Percentiles rank a stretch among this genome's conserved stretches.
These are phyloP conservation scores for Tulasnella sp. DNA, from an alignment of 768 basidiomycete species.

Conservation along the genomic window DNA sequence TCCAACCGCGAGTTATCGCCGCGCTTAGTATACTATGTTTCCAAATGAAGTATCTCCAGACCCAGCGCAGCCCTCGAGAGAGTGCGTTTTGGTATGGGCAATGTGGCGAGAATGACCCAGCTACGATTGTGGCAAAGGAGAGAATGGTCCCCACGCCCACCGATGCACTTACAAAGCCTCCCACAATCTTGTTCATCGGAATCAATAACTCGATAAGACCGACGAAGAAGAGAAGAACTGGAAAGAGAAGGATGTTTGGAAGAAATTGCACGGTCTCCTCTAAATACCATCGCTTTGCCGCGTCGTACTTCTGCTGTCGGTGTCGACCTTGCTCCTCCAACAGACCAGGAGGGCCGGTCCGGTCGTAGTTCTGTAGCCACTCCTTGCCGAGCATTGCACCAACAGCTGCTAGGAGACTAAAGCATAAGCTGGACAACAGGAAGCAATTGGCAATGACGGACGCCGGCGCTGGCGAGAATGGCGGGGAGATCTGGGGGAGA, in stretches of 20 bases:
- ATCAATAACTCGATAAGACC: neutral
- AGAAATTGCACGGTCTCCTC: neutral
- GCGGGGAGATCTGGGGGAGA: neutral
- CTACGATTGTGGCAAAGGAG: neutral
- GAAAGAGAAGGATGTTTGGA: neutral
- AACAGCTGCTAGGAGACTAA: neutral
- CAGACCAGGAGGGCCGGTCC: neutral
- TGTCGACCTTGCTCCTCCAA: neutral
- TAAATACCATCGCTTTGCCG: slow-evolving; percentile 2
- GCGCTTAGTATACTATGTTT: too few relatives aligned
- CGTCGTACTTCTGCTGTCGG: neutral
- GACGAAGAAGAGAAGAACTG: neutral
- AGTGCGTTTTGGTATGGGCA: neutral
- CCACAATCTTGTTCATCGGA: neutral
- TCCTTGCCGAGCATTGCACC: slow-evolving; percentile 19
- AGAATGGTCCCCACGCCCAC: too few relatives aligned
- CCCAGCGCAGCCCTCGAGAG: too few relatives aligned
- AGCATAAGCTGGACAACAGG: slow-evolving; percentile 6
- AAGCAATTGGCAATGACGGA: slow-evolving; percentile 7
- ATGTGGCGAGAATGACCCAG: neutral
- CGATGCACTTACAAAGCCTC: neutral
- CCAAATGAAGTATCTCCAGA: too few relatives aligned
- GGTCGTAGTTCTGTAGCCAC: slow-evolving; percentile 9
- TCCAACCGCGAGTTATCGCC: too few relatives aligned
- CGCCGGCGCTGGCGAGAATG: neutral